phyloP scores from a whole-genome alignment of 768 basidiomycete genomes.

The Hericium erinaceus region DNA sequence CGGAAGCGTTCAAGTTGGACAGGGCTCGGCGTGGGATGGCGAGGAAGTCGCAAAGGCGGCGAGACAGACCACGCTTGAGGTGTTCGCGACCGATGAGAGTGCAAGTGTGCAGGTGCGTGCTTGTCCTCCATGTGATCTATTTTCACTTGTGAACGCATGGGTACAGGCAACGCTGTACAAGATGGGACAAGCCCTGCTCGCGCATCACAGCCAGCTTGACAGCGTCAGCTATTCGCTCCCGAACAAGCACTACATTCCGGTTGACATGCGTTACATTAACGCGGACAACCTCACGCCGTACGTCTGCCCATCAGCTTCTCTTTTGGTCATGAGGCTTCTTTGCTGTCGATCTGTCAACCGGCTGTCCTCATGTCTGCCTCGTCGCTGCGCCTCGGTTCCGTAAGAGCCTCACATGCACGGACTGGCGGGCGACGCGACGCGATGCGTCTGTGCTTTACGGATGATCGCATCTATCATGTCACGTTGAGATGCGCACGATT shows the following conservation, averaged over 20 bases:
- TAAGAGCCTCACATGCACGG: background rate
- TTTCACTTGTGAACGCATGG: background rate
- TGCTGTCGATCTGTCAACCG: background rate
- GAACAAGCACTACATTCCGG: slow-evolving; percentile 92
- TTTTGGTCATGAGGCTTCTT: background rate
- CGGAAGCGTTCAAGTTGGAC: background rate
- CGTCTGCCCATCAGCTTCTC: slow-evolving; percentile 16
- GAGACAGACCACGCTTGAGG: slow-evolving; percentile 58
- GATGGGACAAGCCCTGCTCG: slow-evolving; percentile 70
- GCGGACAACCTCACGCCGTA: slow-evolving; percentile 65
- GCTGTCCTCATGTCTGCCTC: too few relatives aligned
- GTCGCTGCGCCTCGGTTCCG: too few relatives aligned
- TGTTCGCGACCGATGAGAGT: slow-evolving; percentile 83
- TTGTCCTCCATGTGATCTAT: background rate
- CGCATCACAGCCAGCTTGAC: slow-evolving; percentile 50
- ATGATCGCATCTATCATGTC: background rate
- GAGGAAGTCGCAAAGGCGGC: slow-evolving; percentile 42
- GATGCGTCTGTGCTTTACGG: background rate
- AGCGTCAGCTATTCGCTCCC: slow-evolving; percentile 69
- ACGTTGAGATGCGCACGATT: background rate
- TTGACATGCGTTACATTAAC: slow-evolving; percentile 68
- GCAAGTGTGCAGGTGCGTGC: slow-evolving; percentile 79
- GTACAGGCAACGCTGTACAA: slow-evolving; percentile 83
- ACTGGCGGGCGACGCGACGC: background rate
- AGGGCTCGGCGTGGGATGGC: slow-evolving; percentile 52